Base-by-base conservation (phyloP, 805 yeast species). In the Metschnikowia drakensbergensis region DNA sequence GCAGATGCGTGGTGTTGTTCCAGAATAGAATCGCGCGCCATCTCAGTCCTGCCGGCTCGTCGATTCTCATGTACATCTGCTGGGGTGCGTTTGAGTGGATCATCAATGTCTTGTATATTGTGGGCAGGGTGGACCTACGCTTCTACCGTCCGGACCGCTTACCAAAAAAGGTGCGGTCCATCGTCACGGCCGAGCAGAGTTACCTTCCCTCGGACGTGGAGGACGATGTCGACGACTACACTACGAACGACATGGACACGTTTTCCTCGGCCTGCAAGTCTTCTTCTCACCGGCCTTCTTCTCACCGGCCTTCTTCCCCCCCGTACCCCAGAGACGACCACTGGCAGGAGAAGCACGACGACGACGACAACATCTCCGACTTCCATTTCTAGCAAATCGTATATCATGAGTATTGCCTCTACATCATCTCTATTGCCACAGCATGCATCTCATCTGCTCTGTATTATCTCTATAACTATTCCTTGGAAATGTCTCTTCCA, bases 401-500 rank as follows among this genome's bases (percentile, higher is more conserved):
- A 6, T 6, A 28, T 3, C 30, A 28, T 8, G 9, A 6, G 30
- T 28, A 17, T 10, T 17, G 17, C 36, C 23, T 32, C 23, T 17
- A n/a, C n/a, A n/a, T n/a, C 17, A 17, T 17, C 17, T 17, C 17
- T 17, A 17, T 17, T 17, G 17, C 17, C 17, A 17, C 17, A 17
- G 17, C 17, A 17, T 17, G 5, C 11, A 32, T 5, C 17, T 36
- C 13, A 10, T 23, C 28, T 37, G 26, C 33, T 23, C 39, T 23
- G 37, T 34, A 30, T 29, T 35, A 26, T 36, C n/a, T 34, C 33
- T 37, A 30, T 22, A 37, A 46, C 28, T 26, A 11, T 71, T 87
- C 96, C 68, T 92, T 84, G 57, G 95, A 87, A 60, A 88, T 85
- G 69, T 91, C 97, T 75, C 98, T 87, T 53, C 98, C 98, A 62